These are phyloP conservation scores for Brassica juncea DNA, from an alignment of 345 rosid genomes.

Conservation along the genomic window DNA sequence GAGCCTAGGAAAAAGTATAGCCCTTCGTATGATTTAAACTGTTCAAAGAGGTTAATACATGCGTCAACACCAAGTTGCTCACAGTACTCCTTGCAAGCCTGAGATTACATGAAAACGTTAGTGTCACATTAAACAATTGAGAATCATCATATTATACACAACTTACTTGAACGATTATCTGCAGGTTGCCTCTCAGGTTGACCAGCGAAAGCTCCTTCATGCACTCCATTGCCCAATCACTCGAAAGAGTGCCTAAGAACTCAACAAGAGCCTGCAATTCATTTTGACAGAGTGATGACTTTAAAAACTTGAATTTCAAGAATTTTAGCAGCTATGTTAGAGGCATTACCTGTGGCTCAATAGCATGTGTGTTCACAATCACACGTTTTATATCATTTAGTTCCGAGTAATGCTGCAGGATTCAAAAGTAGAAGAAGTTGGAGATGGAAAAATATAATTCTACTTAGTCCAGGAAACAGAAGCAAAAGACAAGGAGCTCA, in stretches of 20 bases:
- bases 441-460: not conserved
- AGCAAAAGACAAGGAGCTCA: not conserved
- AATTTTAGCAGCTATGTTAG: not conserved
- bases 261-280: constrained; percentile 88
- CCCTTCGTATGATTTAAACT: constrained; percentile 97
- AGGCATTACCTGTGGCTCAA: constrained; percentile 91
- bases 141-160: constrained; percentile 19
- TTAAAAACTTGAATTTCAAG: constrained; percentile 9
- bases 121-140: constrained; percentile 8
- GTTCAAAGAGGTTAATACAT: constrained; percentile 95
- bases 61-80: constrained; percentile 96
- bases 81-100: constrained; percentile 97
- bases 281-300: constrained; percentile 20
- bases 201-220: constrained; percentile 97
- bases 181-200: constrained; percentile 92
- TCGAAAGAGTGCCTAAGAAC: constrained; percentile 95
- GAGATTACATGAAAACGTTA: constrained; percentile 37
- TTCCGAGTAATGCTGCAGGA: constrained; percentile 90
- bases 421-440: constrained; percentile 9
- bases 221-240: constrained; percentile 99
- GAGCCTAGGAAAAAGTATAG: constrained; percentile 97
- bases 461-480: not conserved
- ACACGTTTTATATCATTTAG: constrained; percentile 98
- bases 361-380: constrained; percentile 98
- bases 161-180: constrained; percentile 95